A percentile compares a stretch with the other conserved stretches of the same genome.
Conservation (phyloP, 1,284 basidiomycete species). For the Marasmius tenuissimus region DNA sequence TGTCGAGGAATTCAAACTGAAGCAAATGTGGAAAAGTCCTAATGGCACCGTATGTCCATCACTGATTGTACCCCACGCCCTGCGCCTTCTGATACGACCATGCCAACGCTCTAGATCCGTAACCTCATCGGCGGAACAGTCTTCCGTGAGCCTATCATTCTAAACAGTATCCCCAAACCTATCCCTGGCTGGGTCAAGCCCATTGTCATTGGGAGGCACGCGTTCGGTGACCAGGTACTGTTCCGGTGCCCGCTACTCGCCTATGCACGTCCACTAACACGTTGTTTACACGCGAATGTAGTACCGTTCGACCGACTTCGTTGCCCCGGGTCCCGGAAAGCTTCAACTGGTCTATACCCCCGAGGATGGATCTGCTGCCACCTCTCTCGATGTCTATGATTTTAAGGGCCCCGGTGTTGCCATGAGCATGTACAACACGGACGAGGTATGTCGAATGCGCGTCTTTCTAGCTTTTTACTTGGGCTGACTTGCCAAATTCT, state of each 20-base stretch:
- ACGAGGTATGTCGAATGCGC: conserved; percentile 54
- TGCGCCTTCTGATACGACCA: conserved; percentile 2
- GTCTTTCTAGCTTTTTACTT: conserved; percentile 11
- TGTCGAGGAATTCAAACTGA: conserved; percentile 93
- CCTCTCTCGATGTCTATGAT: conserved; percentile 82
- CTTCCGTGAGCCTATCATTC: conserved; percentile 97
- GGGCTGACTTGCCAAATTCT: neutral
- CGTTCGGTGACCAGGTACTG: conserved; percentile 87
- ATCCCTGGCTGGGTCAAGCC: conserved; percentile 97
- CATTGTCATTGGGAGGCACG: conserved; percentile 96
- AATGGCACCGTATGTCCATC: conserved; percentile 80
- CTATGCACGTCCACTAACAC: conserved; percentile 3
- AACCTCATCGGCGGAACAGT: conserved; percentile 98
- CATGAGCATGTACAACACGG: conserved; percentile 94
- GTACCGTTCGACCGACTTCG: conserved; percentile 90
- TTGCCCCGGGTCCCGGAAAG: conserved; percentile 87
- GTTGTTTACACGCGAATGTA: conserved; percentile 22
- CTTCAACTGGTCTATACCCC: conserved; percentile 89
- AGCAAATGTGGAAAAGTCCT: conserved; percentile 97
- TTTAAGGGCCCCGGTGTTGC: conserved; percentile 90
- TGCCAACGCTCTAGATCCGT: conserved; percentile 63
- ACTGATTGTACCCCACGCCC: conserved; percentile 7
- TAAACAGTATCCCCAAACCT: conserved; percentile 87
- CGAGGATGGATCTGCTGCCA: conserved; percentile 62
- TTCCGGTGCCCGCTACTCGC: conserved; percentile 3